These are phyloP conservation scores for Globisporangium middletonii DNA, from an alignment of 352 stramenopile species.

Conservation along the genomic window DNA sequence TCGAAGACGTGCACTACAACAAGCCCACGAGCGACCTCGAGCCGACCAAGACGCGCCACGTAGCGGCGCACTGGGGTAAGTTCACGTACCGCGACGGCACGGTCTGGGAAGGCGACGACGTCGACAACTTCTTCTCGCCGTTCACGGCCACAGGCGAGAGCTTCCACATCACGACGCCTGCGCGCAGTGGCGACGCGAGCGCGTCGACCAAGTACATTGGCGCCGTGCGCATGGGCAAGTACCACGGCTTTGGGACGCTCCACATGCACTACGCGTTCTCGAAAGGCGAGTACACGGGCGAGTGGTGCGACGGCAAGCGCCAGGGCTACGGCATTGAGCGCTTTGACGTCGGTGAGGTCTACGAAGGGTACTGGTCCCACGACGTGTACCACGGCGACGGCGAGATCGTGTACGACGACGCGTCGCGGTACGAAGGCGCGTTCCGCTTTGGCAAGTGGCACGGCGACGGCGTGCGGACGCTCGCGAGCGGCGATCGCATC, in stretches of 20 bases:
- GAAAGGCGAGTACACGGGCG: conserved; percentile 73
- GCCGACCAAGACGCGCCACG: conserved; percentile 45
- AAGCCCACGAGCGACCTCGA: conserved; percentile 33
- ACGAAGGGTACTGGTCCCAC: conserved; percentile 70
- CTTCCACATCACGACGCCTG: conserved; percentile 46
- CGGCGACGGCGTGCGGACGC: conserved; percentile 51
- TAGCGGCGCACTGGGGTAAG: conserved; percentile 56
- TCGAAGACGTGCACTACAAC: conserved; percentile 48
- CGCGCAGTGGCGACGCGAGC: conserved; percentile 6
- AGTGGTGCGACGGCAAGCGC: conserved; percentile 76
- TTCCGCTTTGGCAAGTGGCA: conserved; percentile 75
- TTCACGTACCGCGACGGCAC: conserved; percentile 68
- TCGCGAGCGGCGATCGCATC: conserved; percentile 56
- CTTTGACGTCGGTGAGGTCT: conserved; percentile 67
- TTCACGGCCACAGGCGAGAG: conserved; percentile 50
- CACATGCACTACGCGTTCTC: conserved; percentile 49
- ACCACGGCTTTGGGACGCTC: conserved; percentile 68
- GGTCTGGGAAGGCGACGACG: conserved; percentile 65
- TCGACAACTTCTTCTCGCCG: conserved; percentile 82
- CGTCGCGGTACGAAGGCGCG: conserved; percentile 53
- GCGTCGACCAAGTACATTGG: conserved; percentile 43
- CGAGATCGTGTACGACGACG: conserved; percentile 62
- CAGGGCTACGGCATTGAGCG: conserved; percentile 79
- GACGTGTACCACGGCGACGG: conserved; percentile 66
- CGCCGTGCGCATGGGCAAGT: conserved; percentile 47